Percentiles rank a stretch among this genome's conserved stretches.
Evolutionary conservation across 2,329 filamentous ascomycete genomes (phyloP).

Genomic region (Sporothrix mexicana): DNA sequence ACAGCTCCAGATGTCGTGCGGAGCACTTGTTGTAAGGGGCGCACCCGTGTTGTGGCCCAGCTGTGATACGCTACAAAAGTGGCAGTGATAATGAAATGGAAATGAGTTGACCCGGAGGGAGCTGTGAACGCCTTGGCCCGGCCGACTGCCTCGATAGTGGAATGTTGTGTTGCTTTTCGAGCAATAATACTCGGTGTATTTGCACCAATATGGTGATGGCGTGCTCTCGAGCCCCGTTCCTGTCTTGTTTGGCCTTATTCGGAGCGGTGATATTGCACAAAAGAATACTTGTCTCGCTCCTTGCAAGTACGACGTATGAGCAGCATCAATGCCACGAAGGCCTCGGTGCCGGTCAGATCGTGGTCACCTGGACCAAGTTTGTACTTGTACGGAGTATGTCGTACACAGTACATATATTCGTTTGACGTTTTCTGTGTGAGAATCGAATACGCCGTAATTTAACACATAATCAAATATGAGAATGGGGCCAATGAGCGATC

Average conservation of each 20-base stretch:
- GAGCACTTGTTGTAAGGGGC: background rate
- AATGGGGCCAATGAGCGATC: constrained; percentile 6
- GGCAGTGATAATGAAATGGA: constrained; percentile 9
- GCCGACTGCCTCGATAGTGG: background rate
- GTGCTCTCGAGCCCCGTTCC: constrained; percentile 14
- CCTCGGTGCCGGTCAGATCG: background rate
- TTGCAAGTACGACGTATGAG: too few species aligned
- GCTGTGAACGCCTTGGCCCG: background rate
- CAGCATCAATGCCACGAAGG: background rate
- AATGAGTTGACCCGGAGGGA: background rate
- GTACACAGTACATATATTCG: too few species aligned
- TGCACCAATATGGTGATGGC: constrained; percentile 15
- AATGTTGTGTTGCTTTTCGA: background rate
- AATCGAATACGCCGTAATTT: background rate
- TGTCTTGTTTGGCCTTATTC: background rate
- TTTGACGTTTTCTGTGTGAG: too few species aligned
- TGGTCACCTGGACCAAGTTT: background rate
- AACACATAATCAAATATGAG: background rate
- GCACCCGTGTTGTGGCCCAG: background rate
- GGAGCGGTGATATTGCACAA: too few species aligned
- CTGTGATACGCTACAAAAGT: background rate
- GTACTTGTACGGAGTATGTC: background rate
- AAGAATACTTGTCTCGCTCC: too few species aligned
- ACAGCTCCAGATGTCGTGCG: constrained; percentile 7
- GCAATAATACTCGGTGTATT: constrained; percentile 13